These are phyloP conservation scores for Millerago galiae DNA, from an alignment of 805 yeast genomes.

Conservation along the genomic window DNA sequence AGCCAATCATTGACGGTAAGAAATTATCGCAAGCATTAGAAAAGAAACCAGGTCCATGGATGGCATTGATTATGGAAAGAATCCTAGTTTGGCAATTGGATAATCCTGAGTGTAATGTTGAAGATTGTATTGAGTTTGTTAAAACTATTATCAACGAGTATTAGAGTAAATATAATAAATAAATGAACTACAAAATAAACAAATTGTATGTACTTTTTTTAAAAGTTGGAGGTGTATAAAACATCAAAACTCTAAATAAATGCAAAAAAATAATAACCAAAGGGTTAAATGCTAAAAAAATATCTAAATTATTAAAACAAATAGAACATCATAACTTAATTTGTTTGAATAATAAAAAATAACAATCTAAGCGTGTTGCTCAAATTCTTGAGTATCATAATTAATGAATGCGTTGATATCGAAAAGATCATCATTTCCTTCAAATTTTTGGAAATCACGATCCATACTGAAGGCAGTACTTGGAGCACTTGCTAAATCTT, in stretches of 20 bases:
- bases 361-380: neutral
- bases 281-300: neutral
- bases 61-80: conserved; percentile 48
- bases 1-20: conserved; percentile 75
- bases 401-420: conserved; percentile 22
- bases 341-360: no score
- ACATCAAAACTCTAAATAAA: neutral
- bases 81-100: conserved; percentile 74
- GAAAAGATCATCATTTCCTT: conserved; percentile 14
- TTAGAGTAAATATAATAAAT: neutral
- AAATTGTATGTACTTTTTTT: no score
- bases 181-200: neutral
- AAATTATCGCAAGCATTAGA: conserved; percentile 44
- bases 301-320: neutral
- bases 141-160: conserved; percentile 17
- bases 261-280: neutral
- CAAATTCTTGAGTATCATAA: conserved; percentile 7
- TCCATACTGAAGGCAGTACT: neutral
- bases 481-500: conserved; percentile 3
- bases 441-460: neutral
- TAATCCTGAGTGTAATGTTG: conserved; percentile 48
- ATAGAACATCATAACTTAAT: neutral
- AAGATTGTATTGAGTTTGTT: conserved; percentile 46
- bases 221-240: no score
- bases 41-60: conserved; percentile 84